phyloP scores from a whole-genome alignment of 2,329 filamentous ascomycete genomes.

The Colletotrichum chrysophilum region DNA sequence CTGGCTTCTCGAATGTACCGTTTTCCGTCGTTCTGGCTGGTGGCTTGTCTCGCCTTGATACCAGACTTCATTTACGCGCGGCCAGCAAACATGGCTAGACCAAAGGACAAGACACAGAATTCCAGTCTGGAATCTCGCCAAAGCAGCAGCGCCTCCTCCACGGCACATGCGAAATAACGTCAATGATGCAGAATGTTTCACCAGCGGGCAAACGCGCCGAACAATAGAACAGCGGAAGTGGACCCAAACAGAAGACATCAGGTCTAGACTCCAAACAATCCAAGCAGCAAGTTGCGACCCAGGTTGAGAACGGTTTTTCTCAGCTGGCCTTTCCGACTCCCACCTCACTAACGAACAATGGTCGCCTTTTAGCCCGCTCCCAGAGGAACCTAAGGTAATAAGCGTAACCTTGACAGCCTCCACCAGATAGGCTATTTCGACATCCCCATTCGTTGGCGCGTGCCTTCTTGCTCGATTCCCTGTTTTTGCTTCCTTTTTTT shows the following conservation, averaged over 20 bases:
- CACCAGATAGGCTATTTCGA: slow-evolving; percentile 1
- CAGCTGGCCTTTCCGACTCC: not conserved
- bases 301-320: not conserved
- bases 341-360: not conserved
- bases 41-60: not conserved
- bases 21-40: not conserved
- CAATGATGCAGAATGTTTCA: not conserved
- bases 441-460: not conserved
- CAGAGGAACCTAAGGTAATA: not conserved
- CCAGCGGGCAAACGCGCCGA: not conserved
- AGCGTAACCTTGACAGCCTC: not conserved
- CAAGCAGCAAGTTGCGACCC: not conserved
- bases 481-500: not conserved
- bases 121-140: not conserved
- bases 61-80: not conserved
- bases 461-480: not conserved
- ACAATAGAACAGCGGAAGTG: not conserved
- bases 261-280: not conserved
- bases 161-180: not conserved
- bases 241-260: not conserved
- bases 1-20: not conserved
- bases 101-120: not conserved
- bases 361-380: not conserved
- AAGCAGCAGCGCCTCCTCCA: not conserved
- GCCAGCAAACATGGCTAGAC: not conserved